Conservation (phyloP, 306 rosid species). For the cucumber (Cucumis sativus) region DNA sequence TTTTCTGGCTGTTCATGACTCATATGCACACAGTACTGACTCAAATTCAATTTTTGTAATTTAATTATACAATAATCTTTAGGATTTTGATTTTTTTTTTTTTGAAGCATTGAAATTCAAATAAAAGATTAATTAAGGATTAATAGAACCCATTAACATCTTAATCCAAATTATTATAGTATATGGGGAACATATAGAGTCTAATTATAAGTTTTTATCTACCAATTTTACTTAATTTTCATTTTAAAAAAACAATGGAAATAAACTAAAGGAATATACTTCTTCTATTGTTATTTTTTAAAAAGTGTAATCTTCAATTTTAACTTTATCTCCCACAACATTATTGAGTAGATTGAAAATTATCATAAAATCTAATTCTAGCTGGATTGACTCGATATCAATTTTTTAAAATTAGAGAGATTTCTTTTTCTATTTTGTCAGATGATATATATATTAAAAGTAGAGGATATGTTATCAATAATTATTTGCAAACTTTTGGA, state of each 20-base stretch:
- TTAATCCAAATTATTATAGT: no score
- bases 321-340: neutral
- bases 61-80: neutral
- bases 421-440: no score
- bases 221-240: no score
- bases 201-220: no score
- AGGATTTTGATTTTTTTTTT: neutral
- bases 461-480: no score
- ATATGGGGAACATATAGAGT: no score
- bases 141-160: no score
- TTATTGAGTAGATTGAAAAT: neutral
- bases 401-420: neutral
- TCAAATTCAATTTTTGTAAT: neutral
- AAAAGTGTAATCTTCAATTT: neutral
- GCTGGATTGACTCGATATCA: neutral
- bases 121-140: neutral
- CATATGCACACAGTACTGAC: neutral
- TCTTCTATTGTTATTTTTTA: neutral
- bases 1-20: neutral
- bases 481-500: no score
- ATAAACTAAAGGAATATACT: no score
- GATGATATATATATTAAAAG: no score
- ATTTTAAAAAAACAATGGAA: no score
- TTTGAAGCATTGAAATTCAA: neutral
- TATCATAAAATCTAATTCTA: neutral